Percentiles rank a stretch among this genome's conserved stretches.
These are phyloP conservation scores for Rhinocladiella similis DNA, from an alignment of 2,329 filamentous ascomycete species.

Conservation along the genomic window DNA sequence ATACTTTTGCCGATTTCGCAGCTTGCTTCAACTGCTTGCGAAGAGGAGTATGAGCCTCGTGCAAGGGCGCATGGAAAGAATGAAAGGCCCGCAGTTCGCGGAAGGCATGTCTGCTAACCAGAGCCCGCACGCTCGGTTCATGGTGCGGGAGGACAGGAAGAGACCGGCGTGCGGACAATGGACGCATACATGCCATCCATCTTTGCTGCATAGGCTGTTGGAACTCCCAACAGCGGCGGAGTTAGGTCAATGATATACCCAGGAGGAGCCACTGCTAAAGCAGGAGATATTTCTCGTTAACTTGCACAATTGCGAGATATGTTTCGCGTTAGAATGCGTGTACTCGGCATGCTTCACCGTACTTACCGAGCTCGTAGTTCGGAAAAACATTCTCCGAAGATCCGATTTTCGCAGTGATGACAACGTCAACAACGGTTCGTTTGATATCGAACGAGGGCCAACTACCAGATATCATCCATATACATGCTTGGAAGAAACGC, in stretches of 20 bases:
- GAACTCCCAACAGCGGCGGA: constrained; percentile 11
- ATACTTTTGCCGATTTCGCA: constrained; percentile 53
- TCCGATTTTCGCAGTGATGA: too few species aligned
- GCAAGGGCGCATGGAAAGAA: background rate
- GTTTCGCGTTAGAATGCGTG: too few species aligned
- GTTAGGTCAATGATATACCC: background rate
- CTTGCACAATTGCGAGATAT: too few species aligned
- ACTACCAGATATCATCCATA: too few species aligned
- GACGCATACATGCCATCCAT: constrained; percentile 21
- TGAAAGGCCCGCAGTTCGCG: constrained; percentile 7
- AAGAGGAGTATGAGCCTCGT: constrained; percentile 49
- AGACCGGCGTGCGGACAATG: constrained; percentile 2
- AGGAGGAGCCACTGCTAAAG: too few species aligned
- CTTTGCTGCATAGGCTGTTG: constrained; percentile 22
- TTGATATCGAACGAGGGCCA: too few species aligned
- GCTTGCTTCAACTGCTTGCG: constrained; percentile 74
- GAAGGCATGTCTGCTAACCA: background rate
- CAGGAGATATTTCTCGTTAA: too few species aligned
- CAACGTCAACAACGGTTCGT: too few species aligned
- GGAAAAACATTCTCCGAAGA: background rate
- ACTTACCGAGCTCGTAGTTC: too few species aligned
- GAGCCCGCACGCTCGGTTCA: background rate
- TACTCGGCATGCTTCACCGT: too few species aligned
- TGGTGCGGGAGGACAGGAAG: background rate
- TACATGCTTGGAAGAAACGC: too few species aligned